Base-by-base conservation (phyloP, 129 eudicot genomes). In the Scalesia atractyloides region DNA sequence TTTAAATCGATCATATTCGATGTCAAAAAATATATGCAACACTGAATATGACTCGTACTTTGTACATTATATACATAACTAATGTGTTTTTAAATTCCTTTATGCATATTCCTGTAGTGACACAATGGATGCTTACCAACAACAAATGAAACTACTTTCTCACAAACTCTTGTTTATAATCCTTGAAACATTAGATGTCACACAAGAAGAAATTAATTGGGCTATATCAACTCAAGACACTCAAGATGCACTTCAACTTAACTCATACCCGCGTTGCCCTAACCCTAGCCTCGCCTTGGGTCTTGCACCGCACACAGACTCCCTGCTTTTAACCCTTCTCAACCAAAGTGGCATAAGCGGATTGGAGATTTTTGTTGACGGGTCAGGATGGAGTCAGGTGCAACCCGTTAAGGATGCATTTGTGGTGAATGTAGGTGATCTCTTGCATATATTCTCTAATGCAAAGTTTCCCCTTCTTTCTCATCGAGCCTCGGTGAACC, bases 181-280 rank as follows among this genome's bases (percentile, higher is more conserved):
- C 70, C 84, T 89, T 30, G 66, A 68, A 69, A 82, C 87, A 66
- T 46, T 89, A n/a, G 73, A 72, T 49, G 60, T 74, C 47, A 48
- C 88, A 8, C 70, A 84, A 60, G 79, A 82, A 57, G 84, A 73
- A 43, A 64, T 67, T 10, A 22, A 58, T 2, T 83, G 82, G 79
- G 80, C 83, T 68, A 41, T 64, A 17, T 80, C 85, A 47, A 37
- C 47, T 7, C 37, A 64, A 33, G 75, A 68, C 61, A 76, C 82
- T 13, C 79, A 69, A 33, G 81, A 78, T 9, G 85, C 89, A n/a
- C 76, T 92, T 44, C 96, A 89, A 68, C 86, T 89, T 7, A 92
- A 92, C 70, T 89, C 95, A 0, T 92, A 89, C 71, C 98, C 95
- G 0, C n/a, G 80, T 3, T 92, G 98, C 53, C 96, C 98, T 3